Percentiles rank a stretch among this genome's conserved stretches.
Conservation (phyloP, 768 basidiomycete genomes). For the Mycena crocata region DNA sequence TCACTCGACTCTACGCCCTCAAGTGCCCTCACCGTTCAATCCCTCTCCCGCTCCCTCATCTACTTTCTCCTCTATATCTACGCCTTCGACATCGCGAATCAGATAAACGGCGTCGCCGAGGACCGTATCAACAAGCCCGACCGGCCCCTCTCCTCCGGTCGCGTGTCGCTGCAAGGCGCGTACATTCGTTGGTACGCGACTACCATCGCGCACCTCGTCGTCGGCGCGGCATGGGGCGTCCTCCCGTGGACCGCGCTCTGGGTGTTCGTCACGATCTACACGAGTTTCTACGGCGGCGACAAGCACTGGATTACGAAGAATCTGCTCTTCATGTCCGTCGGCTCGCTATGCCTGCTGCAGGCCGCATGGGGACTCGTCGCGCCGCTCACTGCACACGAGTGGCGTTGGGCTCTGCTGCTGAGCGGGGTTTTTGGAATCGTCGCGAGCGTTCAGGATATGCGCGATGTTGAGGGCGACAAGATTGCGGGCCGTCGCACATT, state of each 20-base stretch:
- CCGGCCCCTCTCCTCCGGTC: slow-evolving; percentile 25
- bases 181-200: slow-evolving; percentile 27
- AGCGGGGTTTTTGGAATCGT: slow-evolving; percentile 49
- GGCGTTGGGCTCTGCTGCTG: slow-evolving; percentile 17
- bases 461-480: slow-evolving; percentile 53
- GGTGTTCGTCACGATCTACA: slow-evolving; percentile 18
- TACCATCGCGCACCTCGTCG: slow-evolving; percentile 15
- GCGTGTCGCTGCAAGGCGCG: slow-evolving; percentile 14
- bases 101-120: slow-evolving; percentile 31
- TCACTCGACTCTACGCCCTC: slow-evolving; percentile 15
- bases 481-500: slow-evolving; percentile 50
- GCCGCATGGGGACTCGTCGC: slow-evolving; percentile 26
- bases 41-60: slow-evolving; percentile 22
- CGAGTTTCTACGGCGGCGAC: slow-evolving; percentile 27
- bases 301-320: slow-evolving; percentile 28
- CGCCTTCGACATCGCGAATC: slow-evolving; percentile 32
- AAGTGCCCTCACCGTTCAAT: not conserved
- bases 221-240: slow-evolving; percentile 28
- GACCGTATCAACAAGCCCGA: slow-evolving; percentile 33
- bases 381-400: slow-evolving; percentile 12
- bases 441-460: slow-evolving; percentile 54
- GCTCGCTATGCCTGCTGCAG: slow-evolving; percentile 23
- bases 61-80: slow-evolving; percentile 33
- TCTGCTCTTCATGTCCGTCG: slow-evolving; percentile 24
- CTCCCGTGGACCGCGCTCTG: slow-evolving; percentile 29